Evolutionary conservation across 2,329 filamentous ascomycete species (phyloP).

Genomic region (Didymella glomerata): DNA sequence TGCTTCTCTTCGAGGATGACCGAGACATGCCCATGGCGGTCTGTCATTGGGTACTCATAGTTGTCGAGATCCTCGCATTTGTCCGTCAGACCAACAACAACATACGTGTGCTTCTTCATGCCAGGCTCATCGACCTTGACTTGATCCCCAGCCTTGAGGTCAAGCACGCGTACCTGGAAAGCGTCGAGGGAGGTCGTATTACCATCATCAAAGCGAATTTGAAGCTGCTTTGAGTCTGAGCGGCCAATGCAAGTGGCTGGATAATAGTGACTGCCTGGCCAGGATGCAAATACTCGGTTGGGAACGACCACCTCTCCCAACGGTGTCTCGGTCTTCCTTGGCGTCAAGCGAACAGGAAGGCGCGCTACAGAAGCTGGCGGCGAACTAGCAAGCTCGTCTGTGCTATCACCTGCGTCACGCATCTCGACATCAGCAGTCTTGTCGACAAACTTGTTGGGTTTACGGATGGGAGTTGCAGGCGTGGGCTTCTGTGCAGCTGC

Average conservation of each 20-base stretch:
- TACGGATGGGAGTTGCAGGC: conserved; percentile 26
- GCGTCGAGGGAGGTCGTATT: conserved; percentile 54
- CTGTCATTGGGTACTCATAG: conserved; percentile 50
- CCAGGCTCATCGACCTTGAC: conserved; percentile 58
- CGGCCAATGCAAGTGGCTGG: conserved; percentile 66
- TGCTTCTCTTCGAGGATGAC: conserved; percentile 53
- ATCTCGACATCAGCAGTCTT: conserved; percentile 31
- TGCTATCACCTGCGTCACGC: conserved; percentile 27
- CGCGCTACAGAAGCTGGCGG: conserved; percentile 28
- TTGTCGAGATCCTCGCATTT: conserved; percentile 34
- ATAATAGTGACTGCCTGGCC: conserved; percentile 66
- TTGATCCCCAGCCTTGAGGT: conserved; percentile 55
- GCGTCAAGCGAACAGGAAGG: conserved; percentile 24
- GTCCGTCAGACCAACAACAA: conserved; percentile 56
- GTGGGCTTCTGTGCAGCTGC: conserved; percentile 14
- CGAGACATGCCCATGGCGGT: conserved; percentile 53
- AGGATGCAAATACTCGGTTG: conserved; percentile 66
- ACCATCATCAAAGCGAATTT: conserved; percentile 59
- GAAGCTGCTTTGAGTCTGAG: conserved; percentile 54
- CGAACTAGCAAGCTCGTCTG: conserved; percentile 34
- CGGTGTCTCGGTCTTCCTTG: background rate
- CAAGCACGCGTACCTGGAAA: conserved; percentile 52
- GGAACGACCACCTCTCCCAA: conserved; percentile 50
- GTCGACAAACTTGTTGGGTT: background rate
- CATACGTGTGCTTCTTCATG: conserved; percentile 56